phyloP scores from a whole-genome alignment of 129 eudicot genomes.

The Escallonia rubra region DNA sequence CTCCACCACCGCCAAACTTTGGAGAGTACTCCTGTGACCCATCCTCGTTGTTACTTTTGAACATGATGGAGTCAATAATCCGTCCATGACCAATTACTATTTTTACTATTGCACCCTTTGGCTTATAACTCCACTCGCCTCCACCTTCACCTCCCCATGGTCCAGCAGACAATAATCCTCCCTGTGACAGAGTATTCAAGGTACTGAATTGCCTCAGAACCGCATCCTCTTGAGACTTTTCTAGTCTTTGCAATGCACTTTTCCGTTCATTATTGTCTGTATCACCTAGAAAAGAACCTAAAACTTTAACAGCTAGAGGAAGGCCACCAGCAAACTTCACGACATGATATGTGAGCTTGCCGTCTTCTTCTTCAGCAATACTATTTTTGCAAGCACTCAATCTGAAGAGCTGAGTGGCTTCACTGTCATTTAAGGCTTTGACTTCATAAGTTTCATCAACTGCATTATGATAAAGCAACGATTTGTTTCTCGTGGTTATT shows the following conservation, averaged over 20 bases:
- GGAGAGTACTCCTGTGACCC: no score
- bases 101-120: no score
- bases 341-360: constrained; percentile 4
- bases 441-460: constrained; percentile 14
- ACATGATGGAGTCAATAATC: no score
- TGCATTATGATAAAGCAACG: constrained; percentile 12
- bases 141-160: no score
- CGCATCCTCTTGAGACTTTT: background rate
- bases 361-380: background rate
- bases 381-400: constrained; percentile 21
- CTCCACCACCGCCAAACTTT: no score
- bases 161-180: no score
- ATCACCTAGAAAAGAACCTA: constrained; percentile 25
- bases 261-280: constrained; percentile 7
- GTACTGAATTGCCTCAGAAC: no score
- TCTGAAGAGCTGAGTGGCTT: constrained; percentile 23
- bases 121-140: no score
- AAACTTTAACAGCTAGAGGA: constrained; percentile 32
- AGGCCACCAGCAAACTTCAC: constrained; percentile 18
- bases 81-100: no score
- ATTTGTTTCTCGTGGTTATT: constrained; percentile 21
- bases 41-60: no score
- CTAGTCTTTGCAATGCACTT: background rate
- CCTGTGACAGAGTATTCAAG: background rate
- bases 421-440: constrained; percentile 2